These are phyloP conservation scores for Diplotaxis tenuifolia DNA, from an alignment of 345 rosid species.

Conservation along the genomic window DNA sequence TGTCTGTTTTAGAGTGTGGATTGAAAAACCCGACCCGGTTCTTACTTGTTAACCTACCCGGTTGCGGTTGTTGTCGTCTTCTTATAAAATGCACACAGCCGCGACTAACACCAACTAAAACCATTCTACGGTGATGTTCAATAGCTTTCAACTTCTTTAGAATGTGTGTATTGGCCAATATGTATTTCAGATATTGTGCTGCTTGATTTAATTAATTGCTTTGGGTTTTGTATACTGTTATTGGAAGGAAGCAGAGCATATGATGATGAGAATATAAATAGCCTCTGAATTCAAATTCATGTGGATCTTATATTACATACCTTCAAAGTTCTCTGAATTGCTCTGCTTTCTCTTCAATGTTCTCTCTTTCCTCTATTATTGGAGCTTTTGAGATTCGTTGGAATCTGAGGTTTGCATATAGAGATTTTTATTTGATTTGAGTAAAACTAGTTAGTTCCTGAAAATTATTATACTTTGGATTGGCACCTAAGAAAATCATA, in stretches of 20 bases:
- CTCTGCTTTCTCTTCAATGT: conserved; percentile 27
- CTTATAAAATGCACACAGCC: conserved; percentile 11
- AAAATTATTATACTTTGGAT: not conserved
- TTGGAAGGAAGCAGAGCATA: conserved; percentile 22
- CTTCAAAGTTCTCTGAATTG: conserved; percentile 45
- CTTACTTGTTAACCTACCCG: conserved; percentile 28
- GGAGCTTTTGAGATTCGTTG: too few relatives aligned
- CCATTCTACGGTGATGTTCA: too few relatives aligned
- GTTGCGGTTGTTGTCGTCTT: conserved; percentile 3
- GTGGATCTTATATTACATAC: conserved; percentile 30
- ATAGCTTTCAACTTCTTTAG: too few relatives aligned
- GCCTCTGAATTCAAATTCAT: conserved; percentile 35
- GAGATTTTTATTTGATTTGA: not conserved
- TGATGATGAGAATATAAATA: conserved; percentile 27
- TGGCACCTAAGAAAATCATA: conserved; percentile 38
- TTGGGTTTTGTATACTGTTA: not conserved
- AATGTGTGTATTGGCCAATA: too few relatives aligned
- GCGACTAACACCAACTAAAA: not conserved
- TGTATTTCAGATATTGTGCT: too few relatives aligned
- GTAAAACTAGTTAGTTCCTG: not conserved
- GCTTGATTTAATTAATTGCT: too few relatives aligned
- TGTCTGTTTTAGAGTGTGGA: not conserved
- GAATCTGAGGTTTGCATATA: not conserved
- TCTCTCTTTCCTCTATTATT: too few relatives aligned
- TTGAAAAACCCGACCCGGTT: conserved; percentile 25